Percentiles rank a stretch among this genome's conserved stretches.
Evolutionary conservation across 768 basidiomycete species (phyloP).

Genomic region (Dacryopinax spathularia): DNA sequence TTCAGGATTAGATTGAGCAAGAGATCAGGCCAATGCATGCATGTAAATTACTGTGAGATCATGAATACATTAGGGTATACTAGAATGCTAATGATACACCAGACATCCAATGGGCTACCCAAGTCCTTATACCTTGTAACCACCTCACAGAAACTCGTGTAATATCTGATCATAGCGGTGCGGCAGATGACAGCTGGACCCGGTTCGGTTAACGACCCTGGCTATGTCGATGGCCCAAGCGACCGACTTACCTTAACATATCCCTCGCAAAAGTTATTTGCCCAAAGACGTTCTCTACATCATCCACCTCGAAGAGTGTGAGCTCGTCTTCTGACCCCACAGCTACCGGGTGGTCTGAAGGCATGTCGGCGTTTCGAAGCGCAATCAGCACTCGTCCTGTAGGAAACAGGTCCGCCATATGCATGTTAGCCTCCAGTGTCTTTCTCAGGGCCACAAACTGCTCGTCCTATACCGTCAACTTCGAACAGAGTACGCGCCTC

Average conservation of each 20-base stretch:
- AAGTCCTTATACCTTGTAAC: neutral
- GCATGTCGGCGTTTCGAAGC: conserved; percentile 55
- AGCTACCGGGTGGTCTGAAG: conserved; percentile 7
- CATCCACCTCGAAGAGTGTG: conserved; percentile 61
- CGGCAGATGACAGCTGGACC: conserved; percentile 46
- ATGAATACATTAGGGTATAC: neutral
- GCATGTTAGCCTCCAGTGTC: conserved; percentile 75
- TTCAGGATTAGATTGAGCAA: neutral
- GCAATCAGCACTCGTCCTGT: conserved; percentile 72
- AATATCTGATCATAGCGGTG: conserved; percentile 66
- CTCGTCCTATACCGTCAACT: neutral
- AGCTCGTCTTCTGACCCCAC: conserved; percentile 34
- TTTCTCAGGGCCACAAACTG: conserved; percentile 70
- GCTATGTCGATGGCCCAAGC: conserved; percentile 3
- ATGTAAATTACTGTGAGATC: no score
- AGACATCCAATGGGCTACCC: neutral
- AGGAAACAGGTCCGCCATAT: conserved; percentile 52
- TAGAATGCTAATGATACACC: neutral
- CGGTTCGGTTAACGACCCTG: conserved; percentile 6
- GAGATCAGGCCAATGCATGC: no score
- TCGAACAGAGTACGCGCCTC: neutral
- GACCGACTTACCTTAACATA: conserved; percentile 53
- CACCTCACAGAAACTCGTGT: conserved; percentile 45
- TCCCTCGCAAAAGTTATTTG: conserved; percentile 70
- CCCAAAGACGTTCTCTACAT: conserved; percentile 61